Evolutionary conservation across 495 filamentous ascomycete species (phyloP).

Genomic region (Corynascus novoguineensis): DNA sequence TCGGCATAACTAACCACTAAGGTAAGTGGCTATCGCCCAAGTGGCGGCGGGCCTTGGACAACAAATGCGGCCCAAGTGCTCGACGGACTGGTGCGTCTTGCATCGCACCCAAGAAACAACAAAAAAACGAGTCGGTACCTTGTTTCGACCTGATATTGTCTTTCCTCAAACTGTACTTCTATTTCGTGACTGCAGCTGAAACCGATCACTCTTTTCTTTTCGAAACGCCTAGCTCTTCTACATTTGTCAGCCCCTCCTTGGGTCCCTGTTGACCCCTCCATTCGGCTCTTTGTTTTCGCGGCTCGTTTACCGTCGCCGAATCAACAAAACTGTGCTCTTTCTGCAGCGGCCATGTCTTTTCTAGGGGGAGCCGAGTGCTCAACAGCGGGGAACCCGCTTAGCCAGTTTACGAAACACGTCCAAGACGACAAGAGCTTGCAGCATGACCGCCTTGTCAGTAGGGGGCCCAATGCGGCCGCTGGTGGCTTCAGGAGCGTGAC

Average conservation of each 20-base stretch:
- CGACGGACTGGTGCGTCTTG: not conserved
- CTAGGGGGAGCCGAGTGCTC: constrained; percentile 95
- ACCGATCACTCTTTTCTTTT: not conserved
- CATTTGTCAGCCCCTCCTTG: constrained; percentile 7
- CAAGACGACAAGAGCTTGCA: constrained; percentile 93
- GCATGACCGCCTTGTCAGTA: constrained; percentile 74
- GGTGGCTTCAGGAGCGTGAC: constrained; percentile 41
- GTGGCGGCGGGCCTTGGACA: constrained; percentile 4
- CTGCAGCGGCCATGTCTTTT: constrained; percentile 66
- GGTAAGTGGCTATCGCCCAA: not conserved
- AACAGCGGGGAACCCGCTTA: constrained; percentile 89
- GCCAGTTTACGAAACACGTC: constrained; percentile 92
- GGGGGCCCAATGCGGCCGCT: constrained; percentile 48
- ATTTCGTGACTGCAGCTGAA: not conserved
- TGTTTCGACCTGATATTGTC: constrained; percentile 6
- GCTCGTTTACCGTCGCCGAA: not conserved
- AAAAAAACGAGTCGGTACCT: constrained; percentile 2
- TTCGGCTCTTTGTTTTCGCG: not conserved
- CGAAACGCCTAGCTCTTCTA: not conserved
- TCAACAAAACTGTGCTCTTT: not conserved
- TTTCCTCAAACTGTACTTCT: not conserved
- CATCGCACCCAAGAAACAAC: not conserved
- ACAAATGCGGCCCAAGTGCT: constrained; percentile 3
- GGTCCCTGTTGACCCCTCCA: not conserved
- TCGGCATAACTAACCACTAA: constrained; percentile 5